These are phyloP conservation scores for Senna siamea DNA, from an alignment of 306 rosid genomes.

Conservation along the genomic window DNA sequence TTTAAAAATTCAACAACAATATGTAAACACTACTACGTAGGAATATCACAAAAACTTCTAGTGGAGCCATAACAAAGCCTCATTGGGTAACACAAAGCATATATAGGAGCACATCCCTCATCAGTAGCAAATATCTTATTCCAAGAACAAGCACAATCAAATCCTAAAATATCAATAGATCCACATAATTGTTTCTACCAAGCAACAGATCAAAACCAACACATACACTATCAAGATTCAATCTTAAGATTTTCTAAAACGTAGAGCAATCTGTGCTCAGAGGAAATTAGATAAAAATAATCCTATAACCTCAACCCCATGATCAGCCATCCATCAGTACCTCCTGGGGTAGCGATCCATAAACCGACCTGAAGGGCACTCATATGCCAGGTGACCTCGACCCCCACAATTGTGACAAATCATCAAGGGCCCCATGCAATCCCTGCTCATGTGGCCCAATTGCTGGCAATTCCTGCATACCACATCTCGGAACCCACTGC, in stretches of 20 bases:
- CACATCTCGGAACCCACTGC: conserved; percentile 67
- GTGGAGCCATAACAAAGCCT: conserved; percentile 6
- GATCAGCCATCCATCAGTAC: conserved; percentile 57
- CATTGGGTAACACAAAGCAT: conserved; percentile 12
- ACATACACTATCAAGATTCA: conserved; percentile 31
- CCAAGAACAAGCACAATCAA: conserved; percentile 37
- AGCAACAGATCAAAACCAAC: conserved; percentile 38
- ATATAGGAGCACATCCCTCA: conserved; percentile 20
- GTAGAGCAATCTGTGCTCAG: conserved; percentile 13
- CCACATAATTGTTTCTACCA: conserved; percentile 38
- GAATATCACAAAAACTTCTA: not conserved
- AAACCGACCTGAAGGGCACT: conserved; percentile 95
- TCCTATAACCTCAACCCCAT: conserved; percentile 10
- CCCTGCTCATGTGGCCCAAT: conserved; percentile 94
- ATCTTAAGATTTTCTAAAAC: not conserved
- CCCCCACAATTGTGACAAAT: conserved; percentile 98
- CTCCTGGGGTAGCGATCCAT: conserved; percentile 92
- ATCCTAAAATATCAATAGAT: conserved; percentile 21
- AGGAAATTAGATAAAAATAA: conserved; percentile 29
- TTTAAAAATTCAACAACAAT: not conserved
- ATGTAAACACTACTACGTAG: not conserved
- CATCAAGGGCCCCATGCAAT: conserved; percentile 96
- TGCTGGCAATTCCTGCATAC: conserved; percentile 95
- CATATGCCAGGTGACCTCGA: conserved; percentile 93
- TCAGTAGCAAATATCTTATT: conserved; percentile 37